phyloP scores from a whole-genome alignment of 2,329 filamentous ascomycete genomes.

The Hymenoscyphus salicellus region DNA sequence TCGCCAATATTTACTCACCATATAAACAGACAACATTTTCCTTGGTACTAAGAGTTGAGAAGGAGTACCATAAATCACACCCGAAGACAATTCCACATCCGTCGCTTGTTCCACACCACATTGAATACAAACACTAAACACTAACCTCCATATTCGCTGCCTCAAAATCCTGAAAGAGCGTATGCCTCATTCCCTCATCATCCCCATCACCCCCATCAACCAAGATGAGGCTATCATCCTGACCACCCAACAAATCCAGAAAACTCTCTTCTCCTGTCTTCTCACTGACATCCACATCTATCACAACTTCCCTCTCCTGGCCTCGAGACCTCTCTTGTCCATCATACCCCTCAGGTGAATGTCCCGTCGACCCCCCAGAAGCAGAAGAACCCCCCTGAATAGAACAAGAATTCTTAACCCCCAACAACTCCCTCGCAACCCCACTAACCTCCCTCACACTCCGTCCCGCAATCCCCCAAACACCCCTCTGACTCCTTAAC shows the following conservation, averaged over 20 bases:
- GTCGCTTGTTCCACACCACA: too few relatives aligned
- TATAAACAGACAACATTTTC: too few relatives aligned
- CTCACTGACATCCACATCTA: neutral
- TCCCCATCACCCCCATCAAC: constrained; percentile 1
- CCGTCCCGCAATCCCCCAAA: constrained; percentile 55
- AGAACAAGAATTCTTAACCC: neutral
- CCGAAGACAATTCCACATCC: too few relatives aligned
- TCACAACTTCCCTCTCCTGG: neutral
- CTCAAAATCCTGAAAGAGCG: neutral
- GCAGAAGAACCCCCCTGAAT: neutral
- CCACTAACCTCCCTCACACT: constrained; percentile 56
- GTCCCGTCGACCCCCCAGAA: neutral
- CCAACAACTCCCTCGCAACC: constrained; percentile 50
- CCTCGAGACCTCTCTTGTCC: neutral
- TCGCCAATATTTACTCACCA: too few relatives aligned
- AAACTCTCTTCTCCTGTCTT: neutral
- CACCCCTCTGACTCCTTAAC: constrained; percentile 51
- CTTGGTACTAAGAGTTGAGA: neutral
- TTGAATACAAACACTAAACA: neutral
- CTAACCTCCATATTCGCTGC: neutral
- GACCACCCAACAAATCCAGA: neutral
- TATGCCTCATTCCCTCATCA: neutral
- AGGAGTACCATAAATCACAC: too few relatives aligned
- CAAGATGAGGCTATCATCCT: constrained; percentile 3
- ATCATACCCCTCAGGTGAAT: neutral